Conservation (phyloP, 306 rosid species). For the Vigna unguiculata region DNA sequence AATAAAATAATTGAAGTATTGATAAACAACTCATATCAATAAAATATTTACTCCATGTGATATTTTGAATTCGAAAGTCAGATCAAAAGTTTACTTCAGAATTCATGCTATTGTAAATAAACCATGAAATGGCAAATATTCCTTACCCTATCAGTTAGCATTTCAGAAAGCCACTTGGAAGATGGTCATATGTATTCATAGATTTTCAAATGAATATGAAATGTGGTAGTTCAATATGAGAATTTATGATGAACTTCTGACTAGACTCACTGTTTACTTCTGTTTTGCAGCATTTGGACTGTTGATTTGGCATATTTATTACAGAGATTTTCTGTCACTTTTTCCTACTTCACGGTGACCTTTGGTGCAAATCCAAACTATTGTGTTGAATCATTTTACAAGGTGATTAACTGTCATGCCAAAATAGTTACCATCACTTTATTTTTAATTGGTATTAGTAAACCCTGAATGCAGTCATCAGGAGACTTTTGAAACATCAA, state of each 20-base stretch:
- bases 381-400: constrained; percentile 86
- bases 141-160: constrained; percentile 5
- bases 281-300: constrained; percentile 92
- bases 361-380: constrained; percentile 94
- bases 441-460: constrained; percentile 6
- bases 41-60: background rate
- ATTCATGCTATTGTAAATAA: background rate
- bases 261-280: constrained; percentile 43
- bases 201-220: constrained; percentile 5
- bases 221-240: constrained; percentile 25
- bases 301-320: constrained; percentile 91
- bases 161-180: constrained; percentile 34
- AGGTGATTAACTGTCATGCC: constrained; percentile 60
- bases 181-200: constrained; percentile 31
- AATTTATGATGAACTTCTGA: constrained; percentile 36
- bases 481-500: constrained; percentile 6
- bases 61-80: constrained; percentile 21
- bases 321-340: constrained; percentile 71
- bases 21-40: constrained; percentile 15
- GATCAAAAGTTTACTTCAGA: constrained; percentile 17
- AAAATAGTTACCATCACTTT: constrained; percentile 15
- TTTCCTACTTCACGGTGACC: constrained; percentile 92
- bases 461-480: background rate
- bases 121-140: constrained; percentile 19
- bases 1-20: background rate